Evolutionary conservation across 2,329 filamentous ascomycete species (phyloP), one percentile per base, ranked within the genome.

Genomic region (Sordariomycetes sp.): DNA sequence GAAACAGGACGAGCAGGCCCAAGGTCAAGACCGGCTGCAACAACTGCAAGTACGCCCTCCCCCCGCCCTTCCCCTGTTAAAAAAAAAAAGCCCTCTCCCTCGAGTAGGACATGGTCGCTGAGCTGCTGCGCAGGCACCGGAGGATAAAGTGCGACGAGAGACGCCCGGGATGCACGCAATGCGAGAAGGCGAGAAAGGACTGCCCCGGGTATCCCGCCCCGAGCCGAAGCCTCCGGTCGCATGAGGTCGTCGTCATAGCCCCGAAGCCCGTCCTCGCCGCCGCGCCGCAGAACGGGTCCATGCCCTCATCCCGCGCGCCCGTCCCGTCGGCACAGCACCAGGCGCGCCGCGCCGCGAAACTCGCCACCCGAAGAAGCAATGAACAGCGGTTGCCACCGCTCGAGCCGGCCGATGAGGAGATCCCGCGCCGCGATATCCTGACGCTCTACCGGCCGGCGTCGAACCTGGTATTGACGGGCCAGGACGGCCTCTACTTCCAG

Each of bases 1-100:
- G 77, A 56, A 71, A 70, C 15, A 72, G 79, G 57, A 76, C 72
- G 32, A 82, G 79, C 65, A 78, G 74, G 61, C 78, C 79, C 15
- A 85, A 85, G 65, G 82, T 84, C 61, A 85, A 84, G 70, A 85
- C 82, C 1, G 82, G 82, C 48, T 86, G 83, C 68, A 75, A 74
- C 63, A 84, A 81, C 67, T 86, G 82, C 82, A 86, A 86, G 82
- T 85, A 74, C 67, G 82, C 45, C 55, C 48, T 24, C 32, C 28
- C 20, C 24, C 55, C 42, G 5, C 36, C 42, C 51, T 55, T 48
- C 10, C 15, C 42, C 22, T 22, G 15, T 48, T 22, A 3, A 3
- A n/a, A 48, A n/a, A 12, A 45, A 15, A 15, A 22, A 48, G 5
- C 13, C 22, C 17, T 45, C 39, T n/a, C 2, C n/a, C n/a, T 15